Conservation (phyloP, 805 yeast genomes). For the Wickerhamomyces strasburgensis region DNA sequence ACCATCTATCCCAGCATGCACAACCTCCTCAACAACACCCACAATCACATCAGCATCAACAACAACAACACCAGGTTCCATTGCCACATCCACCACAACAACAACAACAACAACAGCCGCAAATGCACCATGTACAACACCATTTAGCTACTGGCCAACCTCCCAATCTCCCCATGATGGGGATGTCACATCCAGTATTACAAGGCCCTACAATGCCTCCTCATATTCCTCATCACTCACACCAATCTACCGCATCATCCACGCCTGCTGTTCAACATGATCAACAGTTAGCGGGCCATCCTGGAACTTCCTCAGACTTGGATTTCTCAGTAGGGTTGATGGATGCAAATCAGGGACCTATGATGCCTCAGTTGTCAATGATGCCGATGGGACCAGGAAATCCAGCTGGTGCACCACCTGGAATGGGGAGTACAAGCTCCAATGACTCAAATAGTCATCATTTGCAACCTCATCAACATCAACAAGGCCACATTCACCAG, state of each 20-base stretch:
- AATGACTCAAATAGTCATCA: neutral
- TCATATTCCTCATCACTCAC: no score
- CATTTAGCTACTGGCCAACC: no score
- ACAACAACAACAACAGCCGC: constrained; percentile 5
- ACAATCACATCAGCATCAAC: constrained; percentile 9
- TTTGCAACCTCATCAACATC: no score
- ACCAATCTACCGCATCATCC: no score
- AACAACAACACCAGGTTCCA: constrained; percentile 8
- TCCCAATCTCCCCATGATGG: no score
- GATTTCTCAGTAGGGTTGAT: neutral
- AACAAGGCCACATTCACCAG: neutral
- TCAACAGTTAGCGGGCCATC: no score
- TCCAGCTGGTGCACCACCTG: no score
- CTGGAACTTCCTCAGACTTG: no score
- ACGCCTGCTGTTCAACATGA: no score
- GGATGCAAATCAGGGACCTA: constrained; percentile 1
- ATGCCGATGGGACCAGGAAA: neutral
- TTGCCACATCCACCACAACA: constrained; percentile 6
- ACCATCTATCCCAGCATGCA: constrained; percentile 2
- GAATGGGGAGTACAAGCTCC: no score
- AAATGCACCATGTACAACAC: constrained; percentile 3
- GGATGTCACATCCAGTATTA: no score
- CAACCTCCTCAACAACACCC: constrained; percentile 9
- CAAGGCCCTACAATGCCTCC: no score
- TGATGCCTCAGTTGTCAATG: constrained; percentile 6